Evolutionary conservation across 2,329 filamentous ascomycete genomes (phyloP).

Genomic region (Fusarium algeriense): DNA sequence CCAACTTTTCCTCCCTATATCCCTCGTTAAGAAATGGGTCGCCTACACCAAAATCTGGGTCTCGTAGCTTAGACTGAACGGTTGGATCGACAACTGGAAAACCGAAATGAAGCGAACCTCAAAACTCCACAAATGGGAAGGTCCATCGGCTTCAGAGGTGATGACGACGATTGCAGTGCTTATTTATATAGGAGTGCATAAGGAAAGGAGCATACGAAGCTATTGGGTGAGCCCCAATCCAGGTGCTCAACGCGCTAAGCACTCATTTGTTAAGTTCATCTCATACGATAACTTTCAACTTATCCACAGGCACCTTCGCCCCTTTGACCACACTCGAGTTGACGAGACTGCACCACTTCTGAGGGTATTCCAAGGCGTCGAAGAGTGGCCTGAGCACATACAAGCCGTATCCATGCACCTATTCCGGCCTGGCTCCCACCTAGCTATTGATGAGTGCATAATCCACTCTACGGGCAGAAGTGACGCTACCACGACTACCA

Average conservation of each 20-base stretch:
- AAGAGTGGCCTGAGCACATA: not conserved
- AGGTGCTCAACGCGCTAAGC: not conserved
- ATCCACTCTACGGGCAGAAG: not conserved
- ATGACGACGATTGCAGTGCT: not conserved
- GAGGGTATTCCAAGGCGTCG: not conserved
- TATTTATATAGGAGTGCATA: not conserved
- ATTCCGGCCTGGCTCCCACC: not conserved
- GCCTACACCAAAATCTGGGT: not conserved
- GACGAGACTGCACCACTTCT: not conserved
- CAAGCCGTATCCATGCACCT: not conserved
- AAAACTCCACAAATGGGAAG: not conserved
- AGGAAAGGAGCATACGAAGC: not conserved
- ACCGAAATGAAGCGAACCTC: not conserved
- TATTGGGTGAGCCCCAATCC: not conserved
- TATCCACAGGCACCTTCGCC: not conserved
- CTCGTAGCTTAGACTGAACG: not conserved
- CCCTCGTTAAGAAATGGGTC: not conserved
- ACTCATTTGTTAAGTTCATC: not conserved
- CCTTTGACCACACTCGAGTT: not conserved
- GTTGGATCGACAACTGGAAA: not conserved
- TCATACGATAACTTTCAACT: not conserved
- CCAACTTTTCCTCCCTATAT: not conserved
- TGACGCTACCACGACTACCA: not conserved
- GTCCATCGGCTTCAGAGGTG: not conserved
- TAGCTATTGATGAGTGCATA: constrained; percentile 2